These are phyloP conservation scores for Sonneratia alba DNA, from an alignment of 345 rosid species.

Conservation along the genomic window DNA sequence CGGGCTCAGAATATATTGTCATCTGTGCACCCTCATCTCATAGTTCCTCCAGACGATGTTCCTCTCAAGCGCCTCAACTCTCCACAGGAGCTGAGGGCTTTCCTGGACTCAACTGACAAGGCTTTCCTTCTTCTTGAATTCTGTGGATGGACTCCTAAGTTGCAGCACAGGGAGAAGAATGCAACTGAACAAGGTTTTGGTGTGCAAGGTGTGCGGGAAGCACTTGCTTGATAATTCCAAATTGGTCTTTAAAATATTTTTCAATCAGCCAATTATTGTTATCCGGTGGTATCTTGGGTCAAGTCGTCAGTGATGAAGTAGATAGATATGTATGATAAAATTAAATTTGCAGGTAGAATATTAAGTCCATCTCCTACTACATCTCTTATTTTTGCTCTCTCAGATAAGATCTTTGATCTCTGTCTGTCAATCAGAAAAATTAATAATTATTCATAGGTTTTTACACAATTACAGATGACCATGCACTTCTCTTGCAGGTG, in stretches of 20 bases:
- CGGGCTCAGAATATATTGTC: constrained; percentile 46
- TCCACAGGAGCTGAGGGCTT: constrained; percentile 38
- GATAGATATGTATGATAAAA: neutral
- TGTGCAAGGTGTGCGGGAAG: constrained; percentile 27
- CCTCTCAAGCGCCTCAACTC: constrained; percentile 39
- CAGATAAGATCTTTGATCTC: neutral
- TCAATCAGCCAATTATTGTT: neutral
- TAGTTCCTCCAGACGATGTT: constrained; percentile 37
- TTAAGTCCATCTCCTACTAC: neutral
- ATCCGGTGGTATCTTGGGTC: neutral
- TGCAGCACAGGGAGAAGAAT: constrained; percentile 33
- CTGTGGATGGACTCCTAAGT: constrained; percentile 70
- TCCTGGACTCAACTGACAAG: constrained; percentile 71
- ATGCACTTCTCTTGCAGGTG: constrained; percentile 21
- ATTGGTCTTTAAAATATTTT: neutral
- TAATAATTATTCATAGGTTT: neutral
- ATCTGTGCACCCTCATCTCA: constrained; percentile 43
- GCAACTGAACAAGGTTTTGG: constrained; percentile 27
- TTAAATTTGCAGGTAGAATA: neutral
- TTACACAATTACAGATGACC: neutral
- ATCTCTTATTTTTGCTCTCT: neutral
- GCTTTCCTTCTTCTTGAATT: constrained; percentile 59
- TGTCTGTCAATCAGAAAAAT: neutral
- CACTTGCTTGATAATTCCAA: neutral
- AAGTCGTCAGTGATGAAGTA: neutral